Conservation (phyloP, 495 filamentous ascomycete genomes). For the Penicillium goetzii region DNA sequence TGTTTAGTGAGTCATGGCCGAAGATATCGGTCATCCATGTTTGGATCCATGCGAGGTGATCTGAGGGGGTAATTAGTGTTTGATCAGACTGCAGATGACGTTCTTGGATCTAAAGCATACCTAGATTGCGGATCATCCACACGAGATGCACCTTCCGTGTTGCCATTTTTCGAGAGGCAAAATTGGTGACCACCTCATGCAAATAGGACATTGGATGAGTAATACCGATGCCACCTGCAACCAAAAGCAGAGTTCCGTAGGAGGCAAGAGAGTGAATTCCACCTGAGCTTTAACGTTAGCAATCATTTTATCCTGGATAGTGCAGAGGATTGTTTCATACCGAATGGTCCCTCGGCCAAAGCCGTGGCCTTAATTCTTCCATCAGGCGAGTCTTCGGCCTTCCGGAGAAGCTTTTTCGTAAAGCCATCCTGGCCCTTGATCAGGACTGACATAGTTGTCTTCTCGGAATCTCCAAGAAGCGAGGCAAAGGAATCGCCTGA, state of each 20-base stretch:
- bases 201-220: slow-evolving; percentile 61
- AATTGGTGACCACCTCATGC: slow-evolving; percentile 51
- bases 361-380: slow-evolving; percentile 50
- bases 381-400: slow-evolving; percentile 43
- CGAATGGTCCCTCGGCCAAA: slow-evolving; percentile 60
- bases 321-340: slow-evolving; percentile 27
- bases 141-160: slow-evolving; percentile 48
- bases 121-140: slow-evolving; percentile 48
- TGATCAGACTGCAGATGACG: neutral
- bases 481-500: slow-evolving; percentile 42
- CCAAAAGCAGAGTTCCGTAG: slow-evolving; percentile 58
- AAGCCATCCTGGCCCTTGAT: slow-evolving; percentile 59
- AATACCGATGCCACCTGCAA: slow-evolving; percentile 64
- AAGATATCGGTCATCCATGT: slow-evolving; percentile 49
- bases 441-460: slow-evolving; percentile 53
- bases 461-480: slow-evolving; percentile 37
- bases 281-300: slow-evolving; percentile 25
- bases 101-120: slow-evolving; percentile 19
- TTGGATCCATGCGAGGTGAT: slow-evolving; percentile 50
- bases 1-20: slow-evolving; percentile 37
- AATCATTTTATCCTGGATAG: neutral
- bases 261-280: slow-evolving; percentile 54
- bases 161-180: slow-evolving; percentile 42
- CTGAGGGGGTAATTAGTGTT: slow-evolving; percentile 24
- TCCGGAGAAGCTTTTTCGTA: slow-evolving; percentile 54